Evolutionary conservation across 306 rosid genomes (phyloP).

Genomic region (Astragalus membranaceus): DNA sequence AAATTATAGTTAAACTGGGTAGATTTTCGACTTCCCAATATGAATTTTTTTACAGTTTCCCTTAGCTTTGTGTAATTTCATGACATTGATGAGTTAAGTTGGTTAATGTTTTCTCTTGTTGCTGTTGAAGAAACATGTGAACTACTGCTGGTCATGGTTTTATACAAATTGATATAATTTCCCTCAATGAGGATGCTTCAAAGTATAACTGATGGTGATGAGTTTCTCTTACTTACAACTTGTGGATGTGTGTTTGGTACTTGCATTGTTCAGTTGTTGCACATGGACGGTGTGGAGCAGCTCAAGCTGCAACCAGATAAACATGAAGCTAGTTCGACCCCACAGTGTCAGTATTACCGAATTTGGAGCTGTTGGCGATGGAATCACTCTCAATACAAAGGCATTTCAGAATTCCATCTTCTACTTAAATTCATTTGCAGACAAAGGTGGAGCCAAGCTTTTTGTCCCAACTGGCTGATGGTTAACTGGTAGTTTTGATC

Average conservation of each 20-base stretch:
- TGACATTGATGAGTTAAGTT: background rate
- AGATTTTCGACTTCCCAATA: background rate
- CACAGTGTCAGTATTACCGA: constrained; percentile 65
- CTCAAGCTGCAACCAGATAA: constrained; percentile 39
- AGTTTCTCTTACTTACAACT: constrained; percentile 37
- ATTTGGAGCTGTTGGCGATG: constrained; percentile 76
- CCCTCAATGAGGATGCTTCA: no score
- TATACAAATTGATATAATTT: no score
- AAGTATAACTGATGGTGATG: constrained; percentile 2
- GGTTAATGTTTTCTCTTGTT: background rate
- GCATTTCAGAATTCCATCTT: constrained; percentile 22
- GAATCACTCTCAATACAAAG: constrained; percentile 62
- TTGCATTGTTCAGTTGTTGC: constrained; percentile 41
- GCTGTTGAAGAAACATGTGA: constrained; percentile 4
- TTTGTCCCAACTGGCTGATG: constrained; percentile 73
- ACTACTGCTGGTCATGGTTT: background rate
- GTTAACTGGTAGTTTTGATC: constrained; percentile 65
- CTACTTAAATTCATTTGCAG: constrained; percentile 58
- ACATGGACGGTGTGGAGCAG: constrained; percentile 51
- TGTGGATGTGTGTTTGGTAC: constrained; percentile 50
- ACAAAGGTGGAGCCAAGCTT: constrained; percentile 74
- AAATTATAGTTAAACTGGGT: background rate
- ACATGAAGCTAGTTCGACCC: constrained; percentile 40
- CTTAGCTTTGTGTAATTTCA: background rate
- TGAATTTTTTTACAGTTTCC: background rate